Conservation (phyloP, 768 basidiomycete species). For the Tricholoma sp. region DNA sequence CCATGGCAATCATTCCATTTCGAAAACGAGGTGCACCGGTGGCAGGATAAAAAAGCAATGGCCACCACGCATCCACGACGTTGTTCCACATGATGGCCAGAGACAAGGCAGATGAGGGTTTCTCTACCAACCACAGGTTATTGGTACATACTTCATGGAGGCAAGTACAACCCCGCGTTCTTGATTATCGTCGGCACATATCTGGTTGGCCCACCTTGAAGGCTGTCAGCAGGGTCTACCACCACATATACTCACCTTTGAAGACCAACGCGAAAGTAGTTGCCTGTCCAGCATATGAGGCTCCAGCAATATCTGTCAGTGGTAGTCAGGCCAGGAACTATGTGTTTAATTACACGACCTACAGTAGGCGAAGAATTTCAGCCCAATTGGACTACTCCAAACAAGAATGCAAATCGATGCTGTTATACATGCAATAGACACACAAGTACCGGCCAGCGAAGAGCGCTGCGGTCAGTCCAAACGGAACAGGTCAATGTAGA, state of each 20-base stretch:
- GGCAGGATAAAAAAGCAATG: conserved; percentile 67
- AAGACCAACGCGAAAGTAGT: conserved; percentile 61
- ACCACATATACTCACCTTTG: background rate
- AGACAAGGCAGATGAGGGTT: background rate
- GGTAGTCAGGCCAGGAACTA: background rate
- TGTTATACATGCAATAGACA: conserved; percentile 47
- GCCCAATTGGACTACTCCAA: conserved; percentile 51
- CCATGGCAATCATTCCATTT: conserved; percentile 68
- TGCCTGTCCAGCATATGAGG: conserved; percentile 71
- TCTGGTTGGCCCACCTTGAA: conserved; percentile 72
- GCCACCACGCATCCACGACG: conserved; percentile 65
- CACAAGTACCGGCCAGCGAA: conserved; percentile 61
- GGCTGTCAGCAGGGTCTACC: background rate
- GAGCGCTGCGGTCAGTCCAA: conserved; percentile 55
- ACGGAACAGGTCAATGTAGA: conserved; percentile 59
- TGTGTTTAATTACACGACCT: conserved; percentile 15
- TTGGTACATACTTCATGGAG: conserved; percentile 58
- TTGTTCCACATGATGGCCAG: conserved; percentile 61
- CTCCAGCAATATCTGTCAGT: conserved; percentile 48
- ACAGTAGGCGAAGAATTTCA: conserved; percentile 79
- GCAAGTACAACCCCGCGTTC: conserved; percentile 66
- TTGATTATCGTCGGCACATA: conserved; percentile 65
- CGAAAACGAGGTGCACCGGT: conserved; percentile 63
- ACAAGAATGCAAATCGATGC: conserved; percentile 56
- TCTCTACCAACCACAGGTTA: background rate